phyloP scores from a whole-genome alignment of 2,329 filamentous ascomycete genomes.

The Alternaria hordeiaustralica region DNA sequence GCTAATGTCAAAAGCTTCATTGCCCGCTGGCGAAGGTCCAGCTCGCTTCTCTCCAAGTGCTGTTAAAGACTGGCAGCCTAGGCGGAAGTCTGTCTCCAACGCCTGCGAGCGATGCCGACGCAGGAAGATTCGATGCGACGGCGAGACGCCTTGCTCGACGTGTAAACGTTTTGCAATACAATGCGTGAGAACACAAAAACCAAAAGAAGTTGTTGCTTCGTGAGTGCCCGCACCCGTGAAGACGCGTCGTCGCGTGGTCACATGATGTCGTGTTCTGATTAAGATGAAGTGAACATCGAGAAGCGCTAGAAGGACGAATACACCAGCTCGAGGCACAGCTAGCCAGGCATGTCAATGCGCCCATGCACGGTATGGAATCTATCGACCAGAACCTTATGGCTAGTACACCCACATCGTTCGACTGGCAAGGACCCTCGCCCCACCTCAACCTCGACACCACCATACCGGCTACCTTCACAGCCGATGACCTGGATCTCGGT shows the following conservation, averaged over 20 bases:
- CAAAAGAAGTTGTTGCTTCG: constrained; percentile 45
- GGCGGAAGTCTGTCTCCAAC: constrained; percentile 47
- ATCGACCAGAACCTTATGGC: constrained; percentile 37
- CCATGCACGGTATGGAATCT: constrained; percentile 47
- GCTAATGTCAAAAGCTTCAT: constrained; percentile 32
- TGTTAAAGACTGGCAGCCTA: constrained; percentile 45
- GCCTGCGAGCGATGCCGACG: constrained; percentile 47
- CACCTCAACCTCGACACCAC: constrained; percentile 35
- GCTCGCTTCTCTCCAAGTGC: constrained; percentile 39
- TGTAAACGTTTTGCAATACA: constrained; percentile 47
- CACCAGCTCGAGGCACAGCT: constrained; percentile 47
- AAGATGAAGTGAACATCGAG: constrained; percentile 42
- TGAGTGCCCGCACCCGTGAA: constrained; percentile 23
- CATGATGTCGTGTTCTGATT: constrained; percentile 27
- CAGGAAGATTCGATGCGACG: constrained; percentile 47
- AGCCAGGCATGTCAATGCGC: constrained; percentile 43
- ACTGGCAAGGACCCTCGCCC: constrained; percentile 39
- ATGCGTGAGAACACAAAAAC: constrained; percentile 47
- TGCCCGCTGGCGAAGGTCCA: constrained; percentile 40
- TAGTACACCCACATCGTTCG: constrained; percentile 35
- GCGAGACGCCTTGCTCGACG: constrained; percentile 46
- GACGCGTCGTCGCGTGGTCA: constrained; percentile 23
- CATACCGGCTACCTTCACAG: constrained; percentile 33
- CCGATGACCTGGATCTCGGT: constrained; percentile 31
- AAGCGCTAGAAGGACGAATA: constrained; percentile 46